Conservation (phyloP, 1,284 basidiomycete species). For the Hemileia vastatrix region DNA sequence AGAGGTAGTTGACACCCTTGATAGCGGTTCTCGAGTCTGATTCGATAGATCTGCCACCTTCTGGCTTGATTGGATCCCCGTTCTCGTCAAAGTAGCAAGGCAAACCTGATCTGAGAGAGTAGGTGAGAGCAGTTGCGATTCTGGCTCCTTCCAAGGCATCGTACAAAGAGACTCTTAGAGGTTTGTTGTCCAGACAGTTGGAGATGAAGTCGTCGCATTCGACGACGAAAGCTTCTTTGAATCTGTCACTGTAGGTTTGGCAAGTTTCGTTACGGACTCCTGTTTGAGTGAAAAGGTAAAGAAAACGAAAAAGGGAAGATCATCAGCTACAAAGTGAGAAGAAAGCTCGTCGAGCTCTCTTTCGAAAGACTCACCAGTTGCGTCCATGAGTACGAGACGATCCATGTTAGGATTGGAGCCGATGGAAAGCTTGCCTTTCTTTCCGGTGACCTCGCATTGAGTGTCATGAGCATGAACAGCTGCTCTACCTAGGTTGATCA, state of each 20-base stretch:
- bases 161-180: conserved; percentile 15
- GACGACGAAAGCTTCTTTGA: conserved; percentile 9
- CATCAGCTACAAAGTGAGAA: no score
- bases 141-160: conserved; percentile 34
- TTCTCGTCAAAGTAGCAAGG: conserved; percentile 33
- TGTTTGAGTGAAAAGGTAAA: no score
- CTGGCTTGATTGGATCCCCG: conserved; percentile 33
- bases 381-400: background rate
- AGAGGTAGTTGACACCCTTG: no score
- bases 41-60: conserved; percentile 34
- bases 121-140: conserved; percentile 34
- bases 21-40: background rate
- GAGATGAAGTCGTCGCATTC: conserved; percentile 3
- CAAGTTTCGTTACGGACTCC: background rate
- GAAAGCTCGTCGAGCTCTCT: no score
- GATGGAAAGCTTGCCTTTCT: background rate
- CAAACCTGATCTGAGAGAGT: conserved; percentile 28
- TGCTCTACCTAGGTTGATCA: conserved; percentile 5
- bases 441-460: background rate
- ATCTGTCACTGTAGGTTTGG: conserved; percentile 4
- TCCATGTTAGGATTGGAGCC: background rate
- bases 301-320: no score
- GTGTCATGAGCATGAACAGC: background rate
- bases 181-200: background rate
- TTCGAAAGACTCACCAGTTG: background rate